Base-by-base conservation (phyloP, 2,329 filamentous ascomycete genomes). In the Diaporthe citrichinensis region DNA sequence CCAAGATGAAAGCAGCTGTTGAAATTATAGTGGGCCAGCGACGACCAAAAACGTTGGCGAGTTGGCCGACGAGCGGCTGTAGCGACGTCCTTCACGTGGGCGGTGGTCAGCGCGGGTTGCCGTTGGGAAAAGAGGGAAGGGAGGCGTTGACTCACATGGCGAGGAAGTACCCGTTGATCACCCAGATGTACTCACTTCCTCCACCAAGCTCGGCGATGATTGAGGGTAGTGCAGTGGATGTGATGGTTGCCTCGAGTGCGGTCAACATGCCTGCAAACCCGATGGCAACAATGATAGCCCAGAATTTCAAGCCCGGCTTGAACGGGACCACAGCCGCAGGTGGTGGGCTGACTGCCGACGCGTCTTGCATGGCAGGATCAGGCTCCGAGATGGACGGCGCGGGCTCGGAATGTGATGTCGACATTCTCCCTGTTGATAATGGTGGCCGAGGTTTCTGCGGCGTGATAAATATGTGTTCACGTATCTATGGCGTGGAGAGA, bases 31-130 rank as follows among this genome's bases (percentile, higher is more conserved):
- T 82, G 34, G 85, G 80, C 67, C 82, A 85, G 31, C 87, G 84
- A 2, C 90, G 84, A 4, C 90, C 89, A 76, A 88, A 91, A n/a
- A 78, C 58, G 31, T 76, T 69, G 1, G 76, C 72, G 0, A 89
- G 76, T 76, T 90, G 88, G 0, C 87, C 88, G 58, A 86, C 87
- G 0, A 90, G 77, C 0, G 89, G 89, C 69, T 88, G 88, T 2
- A 89, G 81, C 1, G 85, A 85, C 10, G 79, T 72, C n/a, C 79
- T 78, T 72, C 23, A 23, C 8, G 25, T 23, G 41, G 25, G 15
- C 28, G 25, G 25, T 51, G 20, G 57, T 65, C 39, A 65, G 71
- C 57, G 20, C 20, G 65, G 31, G 17, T 39, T 15, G 34, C 14
- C 20, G 14, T 31, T 14, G 23, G 9, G 6, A n/a, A 4, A 2